Percentiles rank a stretch among this genome's conserved stretches.
Evolutionary conservation across 345 rosid genomes (phyloP).

Genomic region (Syzygium jambos): DNA sequence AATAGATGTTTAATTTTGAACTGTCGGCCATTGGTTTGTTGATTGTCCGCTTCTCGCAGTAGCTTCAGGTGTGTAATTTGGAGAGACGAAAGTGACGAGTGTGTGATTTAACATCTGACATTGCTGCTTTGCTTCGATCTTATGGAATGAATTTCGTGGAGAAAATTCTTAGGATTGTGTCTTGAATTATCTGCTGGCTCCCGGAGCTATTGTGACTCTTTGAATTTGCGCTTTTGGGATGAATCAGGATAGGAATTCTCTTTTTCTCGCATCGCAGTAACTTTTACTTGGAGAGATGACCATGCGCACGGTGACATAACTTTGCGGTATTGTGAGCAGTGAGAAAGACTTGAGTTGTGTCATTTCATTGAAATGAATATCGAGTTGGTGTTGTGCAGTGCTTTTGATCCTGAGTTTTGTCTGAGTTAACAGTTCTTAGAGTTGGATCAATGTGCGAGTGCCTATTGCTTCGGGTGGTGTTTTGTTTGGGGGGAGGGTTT

Average conservation of each 20-base stretch:
- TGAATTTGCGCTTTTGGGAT: neutral
- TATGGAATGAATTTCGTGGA: neutral
- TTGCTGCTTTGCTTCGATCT: neutral
- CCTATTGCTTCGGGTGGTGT: neutral
- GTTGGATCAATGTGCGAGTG: neutral
- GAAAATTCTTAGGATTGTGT: neutral
- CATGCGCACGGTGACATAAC: too few species aligned
- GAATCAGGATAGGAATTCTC: neutral
- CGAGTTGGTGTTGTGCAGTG: neutral
- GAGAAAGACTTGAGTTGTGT: neutral
- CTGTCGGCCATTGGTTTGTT: neutral
- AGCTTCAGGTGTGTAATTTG: neutral
- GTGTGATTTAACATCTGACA: neutral
- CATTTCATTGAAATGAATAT: neutral
- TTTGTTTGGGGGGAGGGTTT: rapidly evolving
- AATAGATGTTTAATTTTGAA: neutral
- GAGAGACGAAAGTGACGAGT: neutral
- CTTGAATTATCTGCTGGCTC: neutral
- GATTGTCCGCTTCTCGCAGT: neutral
- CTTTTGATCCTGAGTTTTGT: neutral
- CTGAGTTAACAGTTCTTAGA: neutral
- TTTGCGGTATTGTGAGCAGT: neutral
- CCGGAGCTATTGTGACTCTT: neutral
- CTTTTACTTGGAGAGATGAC: neutral
- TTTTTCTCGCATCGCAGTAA: neutral